Percentiles rank a stretch among this genome's conserved stretches.
These are phyloP conservation scores for Aspergillus sp. DNA, from an alignment of 2,329 filamentous ascomycete genomes.

Conservation along the genomic window DNA sequence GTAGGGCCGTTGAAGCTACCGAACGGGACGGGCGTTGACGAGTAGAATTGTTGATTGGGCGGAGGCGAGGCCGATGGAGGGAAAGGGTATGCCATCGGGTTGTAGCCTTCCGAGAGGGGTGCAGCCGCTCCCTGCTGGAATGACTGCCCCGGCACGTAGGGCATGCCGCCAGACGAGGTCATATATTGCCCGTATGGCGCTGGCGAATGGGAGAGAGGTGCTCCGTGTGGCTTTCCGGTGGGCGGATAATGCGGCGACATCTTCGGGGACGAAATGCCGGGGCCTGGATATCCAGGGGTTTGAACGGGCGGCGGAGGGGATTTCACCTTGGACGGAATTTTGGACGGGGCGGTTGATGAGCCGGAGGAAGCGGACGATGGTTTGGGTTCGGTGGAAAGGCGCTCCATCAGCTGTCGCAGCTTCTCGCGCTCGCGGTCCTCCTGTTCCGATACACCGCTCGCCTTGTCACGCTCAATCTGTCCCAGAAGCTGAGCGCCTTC, in stretches of 20 bases:
- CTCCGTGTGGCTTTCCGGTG: constrained; percentile 24
- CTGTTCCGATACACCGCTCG: constrained; percentile 55
- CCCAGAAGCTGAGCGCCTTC: constrained; percentile 88
- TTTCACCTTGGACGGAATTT: constrained; percentile 40
- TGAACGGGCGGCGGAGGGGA: constrained; percentile 37
- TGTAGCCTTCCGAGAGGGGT: constrained; percentile 46
- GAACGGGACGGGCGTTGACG: constrained; percentile 34
- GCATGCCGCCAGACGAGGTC: constrained; percentile 21
- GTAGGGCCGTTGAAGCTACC: constrained; percentile 35
- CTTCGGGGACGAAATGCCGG: constrained; percentile 41
- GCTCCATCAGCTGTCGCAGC: constrained; percentile 86
- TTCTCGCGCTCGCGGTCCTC: constrained; percentile 85
- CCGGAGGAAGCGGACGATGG: constrained; percentile 31
- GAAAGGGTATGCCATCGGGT: constrained; percentile 52
- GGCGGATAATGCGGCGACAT: constrained; percentile 38
- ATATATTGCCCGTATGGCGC: constrained; percentile 39
- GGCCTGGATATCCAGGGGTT: constrained; percentile 30
- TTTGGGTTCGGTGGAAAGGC: constrained; percentile 76
- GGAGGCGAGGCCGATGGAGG: constrained; percentile 43
- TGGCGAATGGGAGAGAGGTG: constrained; percentile 35
- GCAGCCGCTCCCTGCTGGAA: constrained; percentile 45
- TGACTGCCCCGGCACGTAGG: constrained; percentile 31
- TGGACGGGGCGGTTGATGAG: constrained; percentile 46
- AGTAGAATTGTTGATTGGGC: constrained; percentile 42
- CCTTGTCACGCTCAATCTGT: constrained; percentile 79